A percentile compares a stretch with the other conserved stretches of the same genome.
Evolutionary conservation across 1,139 yeast species (phyloP).

Genomic region (Sugiyamaella japonica): DNA sequence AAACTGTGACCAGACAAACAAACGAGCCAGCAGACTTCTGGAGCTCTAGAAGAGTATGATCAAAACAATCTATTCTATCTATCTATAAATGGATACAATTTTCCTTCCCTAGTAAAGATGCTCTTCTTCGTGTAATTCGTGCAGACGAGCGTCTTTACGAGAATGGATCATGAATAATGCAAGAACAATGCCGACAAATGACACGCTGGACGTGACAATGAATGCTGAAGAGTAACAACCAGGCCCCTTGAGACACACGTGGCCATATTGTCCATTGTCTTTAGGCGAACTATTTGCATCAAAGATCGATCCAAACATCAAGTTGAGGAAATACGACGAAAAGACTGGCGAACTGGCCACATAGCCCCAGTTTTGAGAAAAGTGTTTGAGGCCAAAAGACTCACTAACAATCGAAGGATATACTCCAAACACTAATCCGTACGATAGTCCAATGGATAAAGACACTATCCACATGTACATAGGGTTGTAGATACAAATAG

Average conservation of each 20-base stretch:
- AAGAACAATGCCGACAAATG: slow-evolving; percentile 43
- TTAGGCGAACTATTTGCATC: slow-evolving; percentile 34
- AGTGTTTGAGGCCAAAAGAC: slow-evolving; percentile 64
- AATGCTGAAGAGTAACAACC: slow-evolving; percentile 35
- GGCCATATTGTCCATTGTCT: slow-evolving; percentile 22
- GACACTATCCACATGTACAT: slow-evolving; percentile 52
- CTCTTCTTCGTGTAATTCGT: slow-evolving; percentile 12
- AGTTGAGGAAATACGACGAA: slow-evolving; percentile 38
- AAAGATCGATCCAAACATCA: slow-evolving; percentile 40
- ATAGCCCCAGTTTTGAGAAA: slow-evolving; percentile 78
- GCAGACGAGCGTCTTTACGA: slow-evolving; percentile 9
- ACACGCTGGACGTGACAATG: slow-evolving; percentile 38
- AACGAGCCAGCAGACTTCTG: too few species aligned
- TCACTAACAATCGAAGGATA: slow-evolving; percentile 77
- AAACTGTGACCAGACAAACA: too few species aligned
- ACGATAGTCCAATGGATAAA: slow-evolving; percentile 61
- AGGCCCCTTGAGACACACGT: slow-evolving; percentile 33
- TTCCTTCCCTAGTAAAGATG: not conserved
- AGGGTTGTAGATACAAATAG: slow-evolving; percentile 35
- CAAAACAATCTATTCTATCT: not conserved
- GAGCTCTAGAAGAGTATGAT: too few species aligned
- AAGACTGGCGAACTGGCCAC: slow-evolving; percentile 43
- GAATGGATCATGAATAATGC: slow-evolving; percentile 31
- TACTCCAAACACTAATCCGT: slow-evolving; percentile 74
- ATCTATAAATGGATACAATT: not conserved